Evolutionary conservation across 192 early-diverging fungal genomes (phyloP), one percentile per base, ranked within the genome.

Genomic region (Rhizophagus clarus): DNA sequence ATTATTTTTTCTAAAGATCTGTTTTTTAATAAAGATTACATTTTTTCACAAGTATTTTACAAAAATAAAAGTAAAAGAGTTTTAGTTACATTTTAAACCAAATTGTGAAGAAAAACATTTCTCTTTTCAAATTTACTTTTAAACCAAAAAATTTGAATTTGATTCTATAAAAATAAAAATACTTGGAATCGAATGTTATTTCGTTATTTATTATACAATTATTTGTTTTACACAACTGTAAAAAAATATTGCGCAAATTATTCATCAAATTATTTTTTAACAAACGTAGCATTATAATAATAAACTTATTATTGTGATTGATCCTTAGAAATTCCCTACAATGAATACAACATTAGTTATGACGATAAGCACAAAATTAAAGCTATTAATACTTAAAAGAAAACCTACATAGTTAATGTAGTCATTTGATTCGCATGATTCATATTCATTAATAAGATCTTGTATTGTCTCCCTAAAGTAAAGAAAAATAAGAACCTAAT

Each of bases 381-480:
- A 12, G 3, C 26, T 34, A 10, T 17, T 47, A 74, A 40, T 75
- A 47, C 28, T 20, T 6, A n/a, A 69, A 34, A 10, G 10, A 60
- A 47, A 37, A 84, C 86, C 80, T 83, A 87, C 89, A 80, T 89
- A 89, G 32, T 88, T 87, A 61, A 95, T 85, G 86, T 99, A 99
- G 70, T 95, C 93, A 24, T 95, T 90, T 29, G 89, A 93, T 83
- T 99, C 97, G 81, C 96, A 98, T 7, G 97, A 96, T 73, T 95
- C 92, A 79, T 99, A 98, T 82, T 99, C 97, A 72, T 91, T 88
- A 75, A 99, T 96, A 74, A 99, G 85, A 24, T 98, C 96, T 75
- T 95, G 90, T 2, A 99, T 94, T 26, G 95, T 93, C 66, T 95
- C 91, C 75, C 97, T 89, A 14, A 68, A 73, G 4, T 34, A 24